Percentiles rank a stretch among this genome's conserved stretches.
These are phyloP conservation scores for Xylaria hypoxylon DNA, from an alignment of 2,329 filamentous ascomycete genomes.

Conservation along the genomic window DNA sequence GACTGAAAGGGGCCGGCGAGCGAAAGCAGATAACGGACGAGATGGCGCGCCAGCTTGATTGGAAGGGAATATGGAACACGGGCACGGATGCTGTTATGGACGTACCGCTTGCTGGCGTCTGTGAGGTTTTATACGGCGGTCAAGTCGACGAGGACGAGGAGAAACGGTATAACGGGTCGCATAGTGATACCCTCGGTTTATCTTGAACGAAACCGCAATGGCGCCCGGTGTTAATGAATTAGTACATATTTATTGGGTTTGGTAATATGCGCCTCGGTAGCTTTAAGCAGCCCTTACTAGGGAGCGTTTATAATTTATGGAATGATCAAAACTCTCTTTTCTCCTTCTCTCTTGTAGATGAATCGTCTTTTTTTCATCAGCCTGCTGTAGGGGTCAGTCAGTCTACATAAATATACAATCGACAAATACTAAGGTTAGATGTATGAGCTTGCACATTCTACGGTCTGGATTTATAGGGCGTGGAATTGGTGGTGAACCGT, in stretches of 20 bases:
- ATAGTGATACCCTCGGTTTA: slow-evolving; percentile 33
- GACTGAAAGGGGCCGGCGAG: slow-evolving; percentile 51
- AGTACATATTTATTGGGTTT: not conserved
- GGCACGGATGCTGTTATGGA: slow-evolving; percentile 98
- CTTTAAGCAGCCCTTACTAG: not conserved
- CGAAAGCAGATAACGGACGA: slow-evolving; percentile 53
- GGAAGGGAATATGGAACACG: slow-evolving; percentile 87
- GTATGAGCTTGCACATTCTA: not conserved
- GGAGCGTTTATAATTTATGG: not conserved
- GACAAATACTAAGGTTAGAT: not conserved
- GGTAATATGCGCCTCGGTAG: not conserved
- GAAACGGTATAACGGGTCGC: slow-evolving; percentile 7
- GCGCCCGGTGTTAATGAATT: slow-evolving; percentile 17
- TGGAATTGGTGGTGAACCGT: not conserved
- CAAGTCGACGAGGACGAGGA: slow-evolving; percentile 41
- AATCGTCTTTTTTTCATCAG: not conserved
- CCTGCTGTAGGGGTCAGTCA: too few species aligned
- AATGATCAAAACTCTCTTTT: not conserved
- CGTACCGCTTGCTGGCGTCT: slow-evolving; percentile 92
- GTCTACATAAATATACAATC: not conserved
- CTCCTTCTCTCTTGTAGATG: not conserved
- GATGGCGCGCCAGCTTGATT: slow-evolving; percentile 63
- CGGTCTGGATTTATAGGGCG: not conserved
- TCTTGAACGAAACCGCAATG: slow-evolving; percentile 14
- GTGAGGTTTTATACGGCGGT: slow-evolving; percentile 89